Evolutionary conservation across 2,329 filamentous ascomycete genomes (phyloP).

Genomic region (Penicillium brasilianum): DNA sequence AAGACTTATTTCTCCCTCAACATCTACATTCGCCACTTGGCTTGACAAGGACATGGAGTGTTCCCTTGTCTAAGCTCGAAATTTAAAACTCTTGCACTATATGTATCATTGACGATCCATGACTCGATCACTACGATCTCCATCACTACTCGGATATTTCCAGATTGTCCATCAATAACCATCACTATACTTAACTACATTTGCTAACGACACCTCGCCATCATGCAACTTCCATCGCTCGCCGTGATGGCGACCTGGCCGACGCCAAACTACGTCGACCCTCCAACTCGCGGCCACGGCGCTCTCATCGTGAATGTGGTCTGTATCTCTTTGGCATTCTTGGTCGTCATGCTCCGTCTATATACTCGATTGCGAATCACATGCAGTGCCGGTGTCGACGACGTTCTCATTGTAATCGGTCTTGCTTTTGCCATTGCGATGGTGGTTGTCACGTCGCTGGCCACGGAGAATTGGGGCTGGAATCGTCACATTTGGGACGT

Average conservation of each 20-base stretch:
- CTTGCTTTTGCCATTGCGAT: slow-evolving; percentile 49
- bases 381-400: slow-evolving; percentile 54
- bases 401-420: slow-evolving; percentile 52
- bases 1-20: background rate
- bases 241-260: slow-evolving; percentile 53
- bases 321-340: slow-evolving; percentile 46
- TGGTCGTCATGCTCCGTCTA: slow-evolving; percentile 51
- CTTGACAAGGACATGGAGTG: slow-evolving; percentile 4
- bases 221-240: slow-evolving; percentile 49
- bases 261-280: slow-evolving; percentile 54
- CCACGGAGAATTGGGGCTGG: slow-evolving; percentile 42
- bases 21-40: background rate
- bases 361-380: slow-evolving; percentile 54
- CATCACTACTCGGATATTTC: background rate
- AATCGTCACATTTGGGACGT: slow-evolving; percentile 52
- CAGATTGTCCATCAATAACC: background rate
- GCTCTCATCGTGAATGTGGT: slow-evolving; percentile 50
- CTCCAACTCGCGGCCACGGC: slow-evolving; percentile 50
- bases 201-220: slow-evolving; percentile 10
- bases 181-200: background rate
- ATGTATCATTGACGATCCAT: background rate
- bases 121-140: background rate
- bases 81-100: background rate
- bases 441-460: slow-evolving; percentile 40
- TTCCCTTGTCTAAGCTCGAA: background rate